phyloP scores from a whole-genome alignment of 108 stramenopile species.

The Cyclotella choctawhatcheeana region DNA sequence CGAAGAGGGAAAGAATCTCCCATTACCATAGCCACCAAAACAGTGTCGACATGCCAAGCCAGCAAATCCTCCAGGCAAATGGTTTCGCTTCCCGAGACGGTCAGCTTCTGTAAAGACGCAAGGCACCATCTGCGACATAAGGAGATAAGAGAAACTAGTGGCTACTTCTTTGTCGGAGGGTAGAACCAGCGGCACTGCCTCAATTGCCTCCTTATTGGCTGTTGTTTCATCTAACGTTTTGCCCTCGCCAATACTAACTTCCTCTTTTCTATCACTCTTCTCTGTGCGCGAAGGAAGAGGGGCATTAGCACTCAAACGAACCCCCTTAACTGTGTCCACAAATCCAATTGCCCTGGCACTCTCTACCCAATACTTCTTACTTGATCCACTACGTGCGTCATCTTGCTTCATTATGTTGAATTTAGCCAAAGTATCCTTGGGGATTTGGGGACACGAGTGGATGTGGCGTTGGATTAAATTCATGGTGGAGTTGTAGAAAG shows the following conservation, averaged over 20 bases:
- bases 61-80: slow-evolving; percentile 76
- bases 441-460: slow-evolving; percentile 66
- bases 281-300: slow-evolving; percentile 28
- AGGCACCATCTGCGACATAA: slow-evolving; percentile 79
- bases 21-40: slow-evolving; percentile 81
- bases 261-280: not conserved
- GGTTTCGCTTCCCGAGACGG: slow-evolving; percentile 83
- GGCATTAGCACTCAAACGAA: slow-evolving; percentile 54
- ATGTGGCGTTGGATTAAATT: slow-evolving; percentile 69
- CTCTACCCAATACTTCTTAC: slow-evolving; percentile 85
- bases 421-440: slow-evolving; percentile 62
- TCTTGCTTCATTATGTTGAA: slow-evolving; percentile 74
- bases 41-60: slow-evolving; percentile 86
- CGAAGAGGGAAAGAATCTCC: slow-evolving; percentile 88
- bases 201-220: slow-evolving; percentile 8
- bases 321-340: slow-evolving; percentile 77
- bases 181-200: slow-evolving; percentile 25
- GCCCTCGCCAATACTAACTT: not conserved
- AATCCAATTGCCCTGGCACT: slow-evolving; percentile 73
- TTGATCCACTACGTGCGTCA: slow-evolving; percentile 80
- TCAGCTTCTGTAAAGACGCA: slow-evolving; percentile 87
- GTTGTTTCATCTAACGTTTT: not conserved
- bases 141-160: slow-evolving; percentile 72
- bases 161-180: slow-evolving; percentile 67
- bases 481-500: slow-evolving; percentile 55